These are phyloP conservation scores for Goniomonas avonlea DNA, from an alignment of 78 protist species.

Conservation along the genomic window DNA sequence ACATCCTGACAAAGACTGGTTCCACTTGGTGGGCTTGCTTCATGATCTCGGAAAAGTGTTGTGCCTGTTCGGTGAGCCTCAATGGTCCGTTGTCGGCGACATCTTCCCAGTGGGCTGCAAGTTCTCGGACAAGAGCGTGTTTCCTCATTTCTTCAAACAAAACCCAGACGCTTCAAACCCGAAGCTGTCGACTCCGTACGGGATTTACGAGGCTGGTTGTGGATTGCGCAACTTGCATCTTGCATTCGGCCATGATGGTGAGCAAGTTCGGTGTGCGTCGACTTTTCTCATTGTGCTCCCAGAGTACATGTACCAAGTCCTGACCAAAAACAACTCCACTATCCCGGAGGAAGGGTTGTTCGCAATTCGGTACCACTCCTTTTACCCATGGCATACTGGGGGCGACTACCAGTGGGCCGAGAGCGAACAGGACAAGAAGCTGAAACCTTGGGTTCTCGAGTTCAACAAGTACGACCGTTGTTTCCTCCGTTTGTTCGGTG, in stretches of 20 bases:
- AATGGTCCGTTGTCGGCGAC: constrained; percentile 78
- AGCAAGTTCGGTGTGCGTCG: too few species aligned
- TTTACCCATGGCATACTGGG: constrained; percentile 71
- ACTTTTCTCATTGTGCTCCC: too few species aligned
- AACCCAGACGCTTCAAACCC: constrained; percentile 58
- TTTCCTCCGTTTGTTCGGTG: too few species aligned
- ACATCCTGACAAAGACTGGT: constrained; percentile 67
- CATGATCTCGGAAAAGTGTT: constrained; percentile 76
- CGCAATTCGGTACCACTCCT: constrained; percentile 73
- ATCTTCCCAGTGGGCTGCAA: constrained; percentile 70
- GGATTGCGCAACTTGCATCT: constrained; percentile 61
- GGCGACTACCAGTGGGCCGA: constrained; percentile 43
- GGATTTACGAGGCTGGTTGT: constrained; percentile 49
- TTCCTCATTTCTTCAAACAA: constrained; percentile 38
- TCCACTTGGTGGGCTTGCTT: constrained; percentile 64
- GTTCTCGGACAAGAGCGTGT: constrained; percentile 41
- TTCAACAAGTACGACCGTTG: too few species aligned
- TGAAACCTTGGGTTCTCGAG: constrained; percentile 61
- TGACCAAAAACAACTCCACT: constrained; percentile 23
- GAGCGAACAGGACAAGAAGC: constrained; percentile 46
- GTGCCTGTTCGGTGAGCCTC: constrained; percentile 59
- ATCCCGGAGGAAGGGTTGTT: constrained; percentile 57
- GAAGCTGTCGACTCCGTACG: constrained; percentile 40
- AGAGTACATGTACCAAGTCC: constrained; percentile 54
- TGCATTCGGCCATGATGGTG: constrained; percentile 77